These are phyloP conservation scores for Penicillium roqueforti DNA, from an alignment of 495 filamentous ascomycete species.

Conservation along the genomic window DNA sequence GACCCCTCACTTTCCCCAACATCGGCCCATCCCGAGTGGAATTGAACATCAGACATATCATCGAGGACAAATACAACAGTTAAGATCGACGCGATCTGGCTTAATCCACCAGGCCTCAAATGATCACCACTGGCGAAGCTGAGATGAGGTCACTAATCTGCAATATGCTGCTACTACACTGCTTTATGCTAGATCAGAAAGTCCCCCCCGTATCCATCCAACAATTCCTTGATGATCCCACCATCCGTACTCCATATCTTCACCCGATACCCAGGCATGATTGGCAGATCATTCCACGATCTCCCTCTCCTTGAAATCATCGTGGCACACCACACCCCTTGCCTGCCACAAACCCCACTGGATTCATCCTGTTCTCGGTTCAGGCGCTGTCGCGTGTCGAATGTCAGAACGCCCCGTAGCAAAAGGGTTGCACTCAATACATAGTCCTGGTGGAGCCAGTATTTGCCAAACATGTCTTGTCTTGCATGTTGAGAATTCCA, in stretches of 20 bases:
- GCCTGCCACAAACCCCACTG: not conserved
- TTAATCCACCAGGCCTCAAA: not conserved
- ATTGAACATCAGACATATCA: not conserved
- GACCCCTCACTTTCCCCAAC: not conserved
- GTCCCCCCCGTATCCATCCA: not conserved
- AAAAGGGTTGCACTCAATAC: not conserved
- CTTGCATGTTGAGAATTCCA: slow-evolving; percentile 4
- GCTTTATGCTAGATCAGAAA: not conserved
- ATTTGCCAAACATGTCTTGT: slow-evolving; percentile 4
- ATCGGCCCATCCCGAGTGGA: too few relatives aligned
- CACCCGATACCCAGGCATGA: not conserved
- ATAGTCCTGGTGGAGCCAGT: not conserved
- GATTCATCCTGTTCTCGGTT: not conserved
- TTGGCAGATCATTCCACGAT: slow-evolving; percentile 27
- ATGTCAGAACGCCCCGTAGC: not conserved
- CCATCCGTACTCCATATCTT: not conserved
- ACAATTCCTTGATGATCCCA: not conserved
- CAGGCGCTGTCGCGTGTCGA: not conserved
- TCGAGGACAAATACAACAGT: not conserved
- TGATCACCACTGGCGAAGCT: not conserved
- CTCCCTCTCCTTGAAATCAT: not conserved
- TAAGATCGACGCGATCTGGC: not conserved
- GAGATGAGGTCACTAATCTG: not conserved
- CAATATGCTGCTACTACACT: not conserved
- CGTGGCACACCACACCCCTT: slow-evolving; percentile 8